Percentiles rank a stretch among this genome's conserved stretches.
phyloP scores from a whole-genome alignment of 257 asterid genomes.

The Ehretia macrophylla region DNA sequence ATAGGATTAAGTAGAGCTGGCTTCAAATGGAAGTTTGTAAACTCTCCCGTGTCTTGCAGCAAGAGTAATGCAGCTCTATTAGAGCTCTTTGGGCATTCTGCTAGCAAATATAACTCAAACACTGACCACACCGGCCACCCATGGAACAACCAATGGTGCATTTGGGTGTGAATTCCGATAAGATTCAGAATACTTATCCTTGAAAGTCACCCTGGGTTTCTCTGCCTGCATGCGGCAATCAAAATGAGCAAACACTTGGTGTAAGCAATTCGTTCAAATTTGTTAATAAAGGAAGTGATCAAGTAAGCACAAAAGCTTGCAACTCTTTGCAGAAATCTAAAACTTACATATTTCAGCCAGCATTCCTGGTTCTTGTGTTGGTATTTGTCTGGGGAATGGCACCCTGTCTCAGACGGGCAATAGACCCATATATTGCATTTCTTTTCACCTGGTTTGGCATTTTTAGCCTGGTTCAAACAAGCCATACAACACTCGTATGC shows the following conservation, averaged over 20 bases:
- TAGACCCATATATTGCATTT: conserved; percentile 94
- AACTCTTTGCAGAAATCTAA: not conserved
- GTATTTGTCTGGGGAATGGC: conserved; percentile 90
- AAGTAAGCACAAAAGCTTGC: not conserved
- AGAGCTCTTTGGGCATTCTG: not conserved
- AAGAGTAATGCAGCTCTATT: conserved; percentile 4
- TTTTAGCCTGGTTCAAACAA: conserved; percentile 75
- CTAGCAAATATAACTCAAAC: conserved; percentile 5
- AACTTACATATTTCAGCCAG: conserved; percentile 90
- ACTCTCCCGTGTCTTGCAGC: not conserved
- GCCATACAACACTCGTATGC: conserved; percentile 96
- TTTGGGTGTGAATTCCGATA: conserved; percentile 68
- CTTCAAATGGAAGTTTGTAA: not conserved
- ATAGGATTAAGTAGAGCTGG: too few species aligned
- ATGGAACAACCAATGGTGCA: conserved; percentile 77
- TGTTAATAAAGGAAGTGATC: not conserved
- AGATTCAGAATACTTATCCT: conserved; percentile 66
- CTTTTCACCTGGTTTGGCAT: conserved; percentile 47
- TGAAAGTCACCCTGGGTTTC: conserved; percentile 58
- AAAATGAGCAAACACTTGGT: conserved; percentile 6
- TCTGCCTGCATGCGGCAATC: conserved; percentile 54
- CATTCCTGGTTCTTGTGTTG: conserved; percentile 80
- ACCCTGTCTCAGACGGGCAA: conserved; percentile 78
- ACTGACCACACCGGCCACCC: conserved; percentile 77
- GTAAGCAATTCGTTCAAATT: not conserved